These are phyloP conservation scores for Podosphaera aphanis DNA, from an alignment of 2,329 filamentous ascomycete species.

Conservation along the genomic window DNA sequence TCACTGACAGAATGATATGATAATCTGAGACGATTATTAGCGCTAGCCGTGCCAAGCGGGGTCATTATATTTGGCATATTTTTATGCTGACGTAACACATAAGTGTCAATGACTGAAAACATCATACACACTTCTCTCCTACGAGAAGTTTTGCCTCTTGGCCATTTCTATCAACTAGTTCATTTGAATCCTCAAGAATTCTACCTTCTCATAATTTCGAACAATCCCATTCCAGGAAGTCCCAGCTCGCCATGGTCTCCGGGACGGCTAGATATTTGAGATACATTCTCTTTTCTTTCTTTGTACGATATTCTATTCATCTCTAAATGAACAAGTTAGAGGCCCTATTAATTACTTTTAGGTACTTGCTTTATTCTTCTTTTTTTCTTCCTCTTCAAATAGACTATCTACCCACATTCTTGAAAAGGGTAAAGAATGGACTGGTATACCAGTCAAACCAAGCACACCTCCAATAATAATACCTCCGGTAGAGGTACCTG, in stretches of 20 bases:
- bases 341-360: slow-evolving; percentile 11
- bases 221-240: background rate
- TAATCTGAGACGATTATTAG: no score
- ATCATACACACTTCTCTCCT: no score
- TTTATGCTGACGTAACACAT: no score
- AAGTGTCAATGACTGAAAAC: no score
- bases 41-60: no score
- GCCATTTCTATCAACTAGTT: no score
- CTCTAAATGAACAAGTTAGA: background rate
- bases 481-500: slow-evolving; percentile 2
- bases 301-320: slow-evolving; percentile 32
- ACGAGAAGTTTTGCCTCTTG: no score
- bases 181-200: no score
- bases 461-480: slow-evolving; percentile 2
- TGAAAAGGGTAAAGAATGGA: slow-evolving; percentile 9
- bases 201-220: no score
- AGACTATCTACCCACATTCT: slow-evolving; percentile 11
- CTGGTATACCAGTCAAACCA: slow-evolving; percentile 10
- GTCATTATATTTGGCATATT: no score
- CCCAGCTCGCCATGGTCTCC: slow-evolving; percentile 11
- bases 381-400: slow-evolving; percentile 43
- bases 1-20: no score
- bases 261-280: slow-evolving; percentile 40
- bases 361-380: slow-evolving; percentile 55
- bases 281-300: slow-evolving; percentile 60